Conservation (phyloP, 2,329 filamentous ascomycete genomes). For the Aspergillus sergii region DNA sequence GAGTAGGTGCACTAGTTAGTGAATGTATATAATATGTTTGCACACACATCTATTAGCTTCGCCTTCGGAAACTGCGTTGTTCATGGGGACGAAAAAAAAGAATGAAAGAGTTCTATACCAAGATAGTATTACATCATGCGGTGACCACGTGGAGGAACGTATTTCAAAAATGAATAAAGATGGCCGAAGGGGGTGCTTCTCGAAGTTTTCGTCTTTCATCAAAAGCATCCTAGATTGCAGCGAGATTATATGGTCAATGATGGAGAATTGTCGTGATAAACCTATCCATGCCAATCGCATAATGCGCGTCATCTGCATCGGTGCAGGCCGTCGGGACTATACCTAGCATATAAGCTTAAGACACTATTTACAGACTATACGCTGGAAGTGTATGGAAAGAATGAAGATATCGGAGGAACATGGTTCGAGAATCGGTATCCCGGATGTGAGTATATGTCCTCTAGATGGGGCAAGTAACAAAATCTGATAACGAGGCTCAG, state of each 20-base stretch:
- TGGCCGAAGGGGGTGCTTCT: neutral
- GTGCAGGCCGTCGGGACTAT: slow-evolving; percentile 9
- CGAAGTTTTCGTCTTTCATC: neutral
- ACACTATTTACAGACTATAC: slow-evolving; percentile 4
- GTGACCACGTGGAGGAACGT: no score
- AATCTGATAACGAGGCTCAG: neutral
- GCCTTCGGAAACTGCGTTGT: no score
- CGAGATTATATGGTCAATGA: neutral
- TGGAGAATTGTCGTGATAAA: neutral
- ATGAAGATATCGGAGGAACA: slow-evolving; percentile 11
- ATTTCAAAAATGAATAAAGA: neutral
- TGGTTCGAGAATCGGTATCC: slow-evolving; percentile 17
- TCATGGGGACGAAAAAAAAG: no score
- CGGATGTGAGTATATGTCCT: slow-evolving; percentile 2
- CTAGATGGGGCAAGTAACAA: neutral
- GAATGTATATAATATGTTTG: neutral
- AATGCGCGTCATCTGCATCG: slow-evolving; percentile 12
- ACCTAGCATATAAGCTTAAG: slow-evolving; percentile 11
- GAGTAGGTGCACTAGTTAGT: neutral
- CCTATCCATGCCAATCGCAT: slow-evolving; percentile 11
- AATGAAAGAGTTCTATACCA: no score
- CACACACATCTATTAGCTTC: no score
- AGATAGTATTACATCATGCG: no score
- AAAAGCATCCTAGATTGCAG: no score
- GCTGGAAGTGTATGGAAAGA: slow-evolving; percentile 12